Base-by-base conservation (phyloP, 306 rosid genomes). In the Mimosa bimucronata region DNA sequence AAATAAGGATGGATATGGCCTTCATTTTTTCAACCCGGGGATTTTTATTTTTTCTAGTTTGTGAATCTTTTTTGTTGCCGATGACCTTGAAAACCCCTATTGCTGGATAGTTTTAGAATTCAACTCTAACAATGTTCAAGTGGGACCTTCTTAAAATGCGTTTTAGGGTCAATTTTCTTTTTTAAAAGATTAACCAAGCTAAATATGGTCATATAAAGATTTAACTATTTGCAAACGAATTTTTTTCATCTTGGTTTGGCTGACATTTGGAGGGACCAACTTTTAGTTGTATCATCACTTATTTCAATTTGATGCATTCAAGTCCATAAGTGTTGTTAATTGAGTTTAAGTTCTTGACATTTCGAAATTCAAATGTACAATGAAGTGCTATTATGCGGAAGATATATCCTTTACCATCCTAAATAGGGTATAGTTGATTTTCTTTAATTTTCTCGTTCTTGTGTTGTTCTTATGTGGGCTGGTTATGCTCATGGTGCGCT, bases 401-500 rank as follows among this genome's bases (percentile, higher is more conserved):
- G 41, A 46, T 15, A 9, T 29, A 10, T 50, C 6, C 4, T 50
- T 50, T 73, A 48, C 42, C 42, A 15, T 34, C 40, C 65, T 73
- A 28, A 9, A 46, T 10, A 15, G 16, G 21, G 38, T 52, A 30
- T 31, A 10, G 13, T 31, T 21, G 7, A 50, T 52, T 73, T 73
- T 30, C 50, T 41, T 68, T 21, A n/a, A 23, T 68, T 68, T 23
- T 41, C 55, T 42, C 48, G 13, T 28, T 38, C 3, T 42, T 34
- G 30, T 19, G 13, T 41, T 18, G 23, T 62, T 10, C 58, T 70
- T 29, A 4, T 21, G 5, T 31, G 80, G 75, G 38, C 40, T 26
- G 37, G 48, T 57, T 73, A 29, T 72, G 57, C 74, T 30, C 31
- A 61, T 76, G 44, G 25, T 55, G 70, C 53, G 18, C 40, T 61